Conservation (phyloP, 192 early-diverging fungal species). For the Globomyces pollinis-pini region DNA sequence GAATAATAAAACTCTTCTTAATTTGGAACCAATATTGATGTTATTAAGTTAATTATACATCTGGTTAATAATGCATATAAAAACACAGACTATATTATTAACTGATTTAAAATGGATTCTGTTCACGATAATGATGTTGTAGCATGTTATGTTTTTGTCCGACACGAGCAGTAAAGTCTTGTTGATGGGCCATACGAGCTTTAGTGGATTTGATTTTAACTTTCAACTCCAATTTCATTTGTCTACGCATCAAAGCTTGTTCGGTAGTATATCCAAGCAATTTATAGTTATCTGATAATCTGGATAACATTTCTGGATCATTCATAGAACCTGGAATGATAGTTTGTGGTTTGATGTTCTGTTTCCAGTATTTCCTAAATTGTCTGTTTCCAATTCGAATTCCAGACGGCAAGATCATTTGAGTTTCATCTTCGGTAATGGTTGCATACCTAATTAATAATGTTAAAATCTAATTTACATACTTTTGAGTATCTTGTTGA, state of each 20-base stretch:
- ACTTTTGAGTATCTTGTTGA: slow-evolving; percentile 8
- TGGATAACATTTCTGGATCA: slow-evolving; percentile 73
- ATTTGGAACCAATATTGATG: no score
- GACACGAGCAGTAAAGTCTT: slow-evolving; percentile 31
- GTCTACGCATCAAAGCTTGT: slow-evolving; percentile 16
- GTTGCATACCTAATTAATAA: slow-evolving; percentile 9
- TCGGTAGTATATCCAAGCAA: slow-evolving; percentile 31
- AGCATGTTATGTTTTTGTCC: slow-evolving; percentile 61
- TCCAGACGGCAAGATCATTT: slow-evolving; percentile 83
- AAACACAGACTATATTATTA: background rate
- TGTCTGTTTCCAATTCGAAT: slow-evolving; percentile 71
- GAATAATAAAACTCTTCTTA: no score
- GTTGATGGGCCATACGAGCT: slow-evolving; percentile 41
- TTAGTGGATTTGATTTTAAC: slow-evolving; percentile 23
- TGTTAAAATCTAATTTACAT: slow-evolving; percentile 5
- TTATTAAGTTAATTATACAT: no score
- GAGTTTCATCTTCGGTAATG: slow-evolving; percentile 72
- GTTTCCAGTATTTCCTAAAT: slow-evolving; percentile 77
- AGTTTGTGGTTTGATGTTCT: slow-evolving; percentile 51
- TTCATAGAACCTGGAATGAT: slow-evolving; percentile 25
- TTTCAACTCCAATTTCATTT: slow-evolving; percentile 18
- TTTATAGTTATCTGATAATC: slow-evolving; percentile 64
- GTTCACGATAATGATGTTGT: slow-evolving; percentile 77
- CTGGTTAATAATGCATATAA: no score
- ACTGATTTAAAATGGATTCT: slow-evolving; percentile 34